Conservation (phyloP, 1,284 basidiomycete genomes). For the Ustilago xerochloae region DNA sequence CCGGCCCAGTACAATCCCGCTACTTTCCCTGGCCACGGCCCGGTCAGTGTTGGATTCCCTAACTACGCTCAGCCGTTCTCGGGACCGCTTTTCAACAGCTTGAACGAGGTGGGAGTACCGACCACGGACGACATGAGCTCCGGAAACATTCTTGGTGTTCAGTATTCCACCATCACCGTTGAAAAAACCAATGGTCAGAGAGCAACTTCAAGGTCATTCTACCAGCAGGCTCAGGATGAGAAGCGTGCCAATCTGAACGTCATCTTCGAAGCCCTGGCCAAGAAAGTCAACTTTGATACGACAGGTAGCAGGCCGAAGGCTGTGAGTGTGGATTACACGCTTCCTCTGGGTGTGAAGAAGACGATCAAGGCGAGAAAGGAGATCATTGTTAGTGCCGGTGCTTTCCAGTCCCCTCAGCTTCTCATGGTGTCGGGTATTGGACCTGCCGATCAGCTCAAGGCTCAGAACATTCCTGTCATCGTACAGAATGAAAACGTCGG, state of each 20-base stretch:
- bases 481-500: conserved; percentile 51
- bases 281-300: conserved; percentile 66
- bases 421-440: conserved; percentile 62
- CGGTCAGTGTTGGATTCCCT: conserved; percentile 50
- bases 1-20: conserved; percentile 45
- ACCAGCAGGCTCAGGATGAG: conserved; percentile 25
- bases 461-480: conserved; percentile 33
- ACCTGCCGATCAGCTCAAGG: conserved; percentile 34
- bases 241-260: conserved; percentile 60
- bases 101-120: conserved; percentile 47
- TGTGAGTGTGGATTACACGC: conserved; percentile 42
- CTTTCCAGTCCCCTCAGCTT: conserved; percentile 64
- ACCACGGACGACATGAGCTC: conserved; percentile 57
- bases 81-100: conserved; percentile 33
- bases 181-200: conserved; percentile 36
- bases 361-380: conserved; percentile 53
- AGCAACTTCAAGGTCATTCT: conserved; percentile 50
- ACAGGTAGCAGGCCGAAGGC: conserved; percentile 66
- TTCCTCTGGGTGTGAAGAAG: conserved; percentile 25
- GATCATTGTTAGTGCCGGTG: conserved; percentile 62
- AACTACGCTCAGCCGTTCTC: conserved; percentile 55
- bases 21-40: conserved; percentile 36
- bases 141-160: conserved; percentile 62
- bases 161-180: conserved; percentile 53
- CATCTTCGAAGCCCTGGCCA: conserved; percentile 54